Evolutionary conservation across 2,329 filamentous ascomycete genomes (phyloP), one percentile per base, ranked within the genome.

Genomic region (Colletotrichum spaethianum): DNA sequence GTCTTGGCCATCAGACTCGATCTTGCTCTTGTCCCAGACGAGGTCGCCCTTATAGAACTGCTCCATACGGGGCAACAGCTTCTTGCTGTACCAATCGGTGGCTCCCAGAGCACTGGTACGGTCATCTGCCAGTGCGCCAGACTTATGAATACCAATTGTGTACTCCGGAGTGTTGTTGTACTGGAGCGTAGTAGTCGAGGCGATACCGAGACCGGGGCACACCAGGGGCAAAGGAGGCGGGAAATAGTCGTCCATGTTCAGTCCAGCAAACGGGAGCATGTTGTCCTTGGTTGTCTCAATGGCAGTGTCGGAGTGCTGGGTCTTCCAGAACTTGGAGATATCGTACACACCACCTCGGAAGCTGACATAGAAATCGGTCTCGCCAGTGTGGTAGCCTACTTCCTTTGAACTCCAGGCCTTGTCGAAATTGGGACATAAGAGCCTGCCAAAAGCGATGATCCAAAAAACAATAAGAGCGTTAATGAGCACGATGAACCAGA

Each of bases 331-430:
- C 68, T 95, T 93, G 64, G 92, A 90, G 55, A 99, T 90, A 78
- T 99, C 96, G 83, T 98, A 99, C 40, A 98, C 96, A 52, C 91
- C 91, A 74, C 96, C 96, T 69, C 92, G 93, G 75, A 97, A 91
- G 77, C 93, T 94, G 77, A 98, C 96, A 84, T 89, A 99, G 80
- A 92, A 98, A 79, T 98, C 93, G 67, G 91, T 87, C 8, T 87
- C 84, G n/a, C 90, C 93, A 75, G 89, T 86, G 77, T 98, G 96
- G 46, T 84, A 88, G 18, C 83, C 77, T 8, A 98, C 91, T 80
- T 99, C 90, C 14, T 87, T 87, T 5, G 84, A 80, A 64, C 90
- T 91, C 95, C 95, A 99, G 3, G 91, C 96, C 80, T 98, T 98
- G 85, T 98, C 90, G 75, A 90, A 93, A 79, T 98, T 95, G 18